These are phyloP conservation scores for Ganoderma boninense DNA, from an alignment of 1,284 basidiomycete genomes.

Conservation along the genomic window DNA sequence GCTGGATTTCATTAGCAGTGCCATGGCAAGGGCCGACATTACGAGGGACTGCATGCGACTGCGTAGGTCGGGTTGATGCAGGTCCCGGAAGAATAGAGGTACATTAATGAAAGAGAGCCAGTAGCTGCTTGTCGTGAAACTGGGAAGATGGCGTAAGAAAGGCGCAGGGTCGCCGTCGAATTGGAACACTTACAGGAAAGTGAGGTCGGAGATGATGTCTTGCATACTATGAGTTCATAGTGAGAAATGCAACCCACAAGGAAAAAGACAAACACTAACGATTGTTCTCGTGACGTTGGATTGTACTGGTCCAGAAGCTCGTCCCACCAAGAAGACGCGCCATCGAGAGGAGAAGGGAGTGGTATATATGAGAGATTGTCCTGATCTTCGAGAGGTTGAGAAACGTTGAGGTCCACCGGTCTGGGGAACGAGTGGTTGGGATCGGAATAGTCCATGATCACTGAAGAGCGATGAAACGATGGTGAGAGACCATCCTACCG, in stretches of 20 bases:
- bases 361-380: slow-evolving; percentile 32
- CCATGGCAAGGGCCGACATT: slow-evolving; percentile 71
- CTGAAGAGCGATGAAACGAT: slow-evolving; percentile 37
- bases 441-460: slow-evolving; percentile 34
- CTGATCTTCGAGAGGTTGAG: slow-evolving; percentile 24
- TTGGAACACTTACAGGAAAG: slow-evolving; percentile 56
- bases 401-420: slow-evolving; percentile 34
- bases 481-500: slow-evolving; percentile 41
- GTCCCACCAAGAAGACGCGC: slow-evolving; percentile 70
- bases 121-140: slow-evolving; percentile 59
- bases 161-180: not conserved
- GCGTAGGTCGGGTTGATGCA: slow-evolving; percentile 59
- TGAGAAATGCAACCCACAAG: slow-evolving; percentile 16
- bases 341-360: slow-evolving; percentile 51
- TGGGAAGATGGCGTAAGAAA: slow-evolving; percentile 33
- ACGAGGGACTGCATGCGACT: slow-evolving; percentile 73
- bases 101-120: slow-evolving; percentile 74
- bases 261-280: slow-evolving; percentile 43
- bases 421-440: slow-evolving; percentile 30
- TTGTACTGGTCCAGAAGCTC: slow-evolving; percentile 61
- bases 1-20: slow-evolving; percentile 78
- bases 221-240: slow-evolving; percentile 49
- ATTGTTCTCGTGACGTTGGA: slow-evolving; percentile 47
- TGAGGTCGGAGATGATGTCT: slow-evolving; percentile 61
- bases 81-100: slow-evolving; percentile 58